Evolutionary conservation across 805 yeast species (phyloP), one percentile per base, ranked within the genome.

Genomic region (Komagataella populi): DNA sequence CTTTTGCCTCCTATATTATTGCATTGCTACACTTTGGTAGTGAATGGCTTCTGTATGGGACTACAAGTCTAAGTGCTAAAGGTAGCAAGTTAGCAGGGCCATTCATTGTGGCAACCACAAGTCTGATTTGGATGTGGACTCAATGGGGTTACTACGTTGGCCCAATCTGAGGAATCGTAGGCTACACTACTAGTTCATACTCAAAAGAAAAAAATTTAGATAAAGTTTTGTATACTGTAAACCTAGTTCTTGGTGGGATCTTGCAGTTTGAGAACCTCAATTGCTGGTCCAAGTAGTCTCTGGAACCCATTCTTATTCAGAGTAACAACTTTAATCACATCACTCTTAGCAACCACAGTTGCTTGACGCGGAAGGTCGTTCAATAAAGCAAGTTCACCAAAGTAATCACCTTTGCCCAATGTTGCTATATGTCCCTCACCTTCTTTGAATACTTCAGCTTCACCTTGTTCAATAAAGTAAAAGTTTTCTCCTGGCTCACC

Each of bases 351-450:
- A 50, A 75, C 80, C 44, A 93, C 93, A 4, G 96, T 84, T 36
- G 99, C 99, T 63, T 87, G 93, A 68, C 99, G 81, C 55, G 98
- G 98, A 53, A 81, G 71, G 63, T 93, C 96, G 60, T 90, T 85
- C 59, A 93, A 74, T 59, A 93, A 72, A 3, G 99, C 98, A 56
- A 93, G 81, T 70, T 93, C 99, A 57, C 99, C 99, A 66, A 93
- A 93, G 70, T 93, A 93, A 64, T 85, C 96, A 56, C 97, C 97
- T 60, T 84, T 81, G 48, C 74, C 68, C 54, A 88, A 72, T 14
- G 70, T 70, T 20, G 74, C 76, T 39, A 89, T 73, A 47, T 75
- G 73, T 22, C 90, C 90, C 47, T 74, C 74, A 44, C 73, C 79
- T 47, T 72, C 67, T 61, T 80, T 85, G 46, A 76, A 63, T 46